These are phyloP conservation scores for Candida gorgasii DNA, from an alignment of 805 yeast genomes.

Conservation along the genomic window DNA sequence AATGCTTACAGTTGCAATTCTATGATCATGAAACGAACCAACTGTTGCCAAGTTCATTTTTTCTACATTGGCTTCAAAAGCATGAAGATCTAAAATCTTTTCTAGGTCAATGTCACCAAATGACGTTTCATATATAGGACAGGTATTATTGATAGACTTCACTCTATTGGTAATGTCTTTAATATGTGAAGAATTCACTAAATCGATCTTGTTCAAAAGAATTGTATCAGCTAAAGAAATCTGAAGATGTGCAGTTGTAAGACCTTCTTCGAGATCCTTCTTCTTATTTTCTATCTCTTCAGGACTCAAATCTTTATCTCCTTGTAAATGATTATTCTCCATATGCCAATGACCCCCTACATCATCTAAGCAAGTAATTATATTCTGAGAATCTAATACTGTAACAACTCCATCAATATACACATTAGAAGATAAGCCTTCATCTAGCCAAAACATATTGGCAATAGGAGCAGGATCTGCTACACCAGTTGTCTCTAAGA, in stretches of 20 bases:
- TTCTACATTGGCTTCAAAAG: constrained; percentile 53
- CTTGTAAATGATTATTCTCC: constrained; percentile 31
- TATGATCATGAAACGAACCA: constrained; percentile 36
- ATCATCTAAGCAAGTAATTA: constrained; percentile 66
- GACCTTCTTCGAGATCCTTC: constrained; percentile 35
- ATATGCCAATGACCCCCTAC: constrained; percentile 71
- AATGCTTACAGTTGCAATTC: constrained; percentile 36
- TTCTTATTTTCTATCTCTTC: constrained; percentile 35
- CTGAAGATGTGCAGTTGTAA: constrained; percentile 86
- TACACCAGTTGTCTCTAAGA: constrained; percentile 91
- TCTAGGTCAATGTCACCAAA: constrained; percentile 75
- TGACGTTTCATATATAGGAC: constrained; percentile 65
- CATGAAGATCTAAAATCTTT: constrained; percentile 72
- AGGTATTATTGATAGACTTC: constrained; percentile 60
- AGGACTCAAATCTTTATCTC: constrained; percentile 21
- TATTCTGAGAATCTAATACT: constrained; percentile 76
- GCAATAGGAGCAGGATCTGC: constrained; percentile 99
- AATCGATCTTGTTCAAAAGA: constrained; percentile 76
- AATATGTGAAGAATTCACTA: constrained; percentile 23
- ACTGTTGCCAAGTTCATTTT: constrained; percentile 17
- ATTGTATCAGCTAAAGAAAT: constrained; percentile 87
- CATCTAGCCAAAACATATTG: constrained; percentile 96
- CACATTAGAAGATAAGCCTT: constrained; percentile 78
- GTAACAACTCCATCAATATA: constrained; percentile 91
- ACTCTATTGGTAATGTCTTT: constrained; percentile 41